These are phyloP conservation scores for Balamuthia mandrillaris DNA, from an alignment of 208 protist genomes.

Conservation along the genomic window DNA sequence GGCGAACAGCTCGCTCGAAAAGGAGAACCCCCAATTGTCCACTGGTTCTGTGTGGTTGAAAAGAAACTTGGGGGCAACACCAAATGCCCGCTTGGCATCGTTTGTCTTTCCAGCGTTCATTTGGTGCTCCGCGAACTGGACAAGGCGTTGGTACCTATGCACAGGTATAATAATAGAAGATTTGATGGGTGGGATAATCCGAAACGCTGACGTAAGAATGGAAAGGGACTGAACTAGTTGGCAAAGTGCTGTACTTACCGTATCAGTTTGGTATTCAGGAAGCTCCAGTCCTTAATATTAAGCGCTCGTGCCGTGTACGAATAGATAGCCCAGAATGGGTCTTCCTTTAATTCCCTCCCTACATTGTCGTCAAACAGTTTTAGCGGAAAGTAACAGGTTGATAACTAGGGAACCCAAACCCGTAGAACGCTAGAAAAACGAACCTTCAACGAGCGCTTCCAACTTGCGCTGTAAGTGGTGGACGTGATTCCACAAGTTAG, in stretches of 20 bases:
- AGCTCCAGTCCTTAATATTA: background rate
- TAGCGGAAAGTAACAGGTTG: too few species aligned
- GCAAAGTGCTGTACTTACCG: background rate
- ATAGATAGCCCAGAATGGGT: constrained; percentile 24
- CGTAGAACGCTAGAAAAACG: background rate
- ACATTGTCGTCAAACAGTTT: too few species aligned
- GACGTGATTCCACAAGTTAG: background rate
- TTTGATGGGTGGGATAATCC: background rate
- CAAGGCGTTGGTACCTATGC: constrained; percentile 9
- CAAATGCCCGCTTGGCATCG: background rate
- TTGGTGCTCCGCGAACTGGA: background rate
- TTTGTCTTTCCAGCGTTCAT: background rate
- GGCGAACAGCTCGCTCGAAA: too few species aligned
- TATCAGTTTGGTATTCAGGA: background rate
- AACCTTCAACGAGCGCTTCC: background rate
- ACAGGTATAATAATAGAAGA: background rate
- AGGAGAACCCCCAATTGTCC: too few species aligned
- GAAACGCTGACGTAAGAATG: background rate
- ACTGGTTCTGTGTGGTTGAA: background rate
- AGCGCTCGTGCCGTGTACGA: background rate
- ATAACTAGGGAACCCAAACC: background rate
- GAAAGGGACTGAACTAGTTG: background rate
- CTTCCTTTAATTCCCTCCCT: background rate
- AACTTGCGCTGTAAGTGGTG: background rate
- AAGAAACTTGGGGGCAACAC: constrained; percentile 5